Percentiles rank a stretch among this genome's conserved stretches.
phyloP scores from a whole-genome alignment of 495 filamentous ascomycete genomes.

The Podospora didyma region DNA sequence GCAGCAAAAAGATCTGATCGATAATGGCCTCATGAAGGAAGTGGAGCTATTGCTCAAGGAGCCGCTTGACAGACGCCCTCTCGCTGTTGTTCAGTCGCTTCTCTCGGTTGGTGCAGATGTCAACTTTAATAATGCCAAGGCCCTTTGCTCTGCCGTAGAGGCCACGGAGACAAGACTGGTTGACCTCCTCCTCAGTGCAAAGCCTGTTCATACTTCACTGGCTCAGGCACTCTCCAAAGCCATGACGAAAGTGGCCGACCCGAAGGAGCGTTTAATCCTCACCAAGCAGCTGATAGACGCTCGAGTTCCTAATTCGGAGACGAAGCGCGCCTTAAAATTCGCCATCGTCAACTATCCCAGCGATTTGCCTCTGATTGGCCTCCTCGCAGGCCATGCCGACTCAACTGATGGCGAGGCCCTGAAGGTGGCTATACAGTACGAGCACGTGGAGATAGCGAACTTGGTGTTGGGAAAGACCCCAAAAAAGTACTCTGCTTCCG shows the following conservation, averaged over 20 bases:
- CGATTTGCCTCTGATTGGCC: conserved; percentile 37
- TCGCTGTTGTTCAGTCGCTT: conserved; percentile 31
- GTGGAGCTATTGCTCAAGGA: conserved; percentile 33
- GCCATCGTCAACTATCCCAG: conserved; percentile 34
- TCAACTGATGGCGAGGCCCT: conserved; percentile 39
- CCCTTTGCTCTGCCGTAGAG: conserved; percentile 36
- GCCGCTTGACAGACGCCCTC: conserved; percentile 20
- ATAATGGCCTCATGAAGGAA: conserved; percentile 35
- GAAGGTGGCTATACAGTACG: conserved; percentile 29
- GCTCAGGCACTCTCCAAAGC: conserved; percentile 35
- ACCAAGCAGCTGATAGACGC: conserved; percentile 38
- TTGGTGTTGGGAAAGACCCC: conserved; percentile 31
- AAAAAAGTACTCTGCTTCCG: conserved; percentile 18
- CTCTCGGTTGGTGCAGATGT: conserved; percentile 42
- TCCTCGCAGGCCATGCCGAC: conserved; percentile 36
- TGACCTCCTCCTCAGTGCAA: conserved; percentile 35
- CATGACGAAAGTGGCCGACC: conserved; percentile 36
- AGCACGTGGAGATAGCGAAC: conserved; percentile 33
- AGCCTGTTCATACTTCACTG: conserved; percentile 30
- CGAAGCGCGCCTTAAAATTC: conserved; percentile 40
- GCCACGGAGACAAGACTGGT: conserved; percentile 33
- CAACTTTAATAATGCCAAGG: conserved; percentile 39
- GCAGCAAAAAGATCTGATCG: conserved; percentile 30
- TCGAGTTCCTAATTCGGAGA: conserved; percentile 35
- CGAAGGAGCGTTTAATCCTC: conserved; percentile 39